Conservation (phyloP, 2,329 filamentous ascomycete genomes). For the Apiospora malaysiana region DNA sequence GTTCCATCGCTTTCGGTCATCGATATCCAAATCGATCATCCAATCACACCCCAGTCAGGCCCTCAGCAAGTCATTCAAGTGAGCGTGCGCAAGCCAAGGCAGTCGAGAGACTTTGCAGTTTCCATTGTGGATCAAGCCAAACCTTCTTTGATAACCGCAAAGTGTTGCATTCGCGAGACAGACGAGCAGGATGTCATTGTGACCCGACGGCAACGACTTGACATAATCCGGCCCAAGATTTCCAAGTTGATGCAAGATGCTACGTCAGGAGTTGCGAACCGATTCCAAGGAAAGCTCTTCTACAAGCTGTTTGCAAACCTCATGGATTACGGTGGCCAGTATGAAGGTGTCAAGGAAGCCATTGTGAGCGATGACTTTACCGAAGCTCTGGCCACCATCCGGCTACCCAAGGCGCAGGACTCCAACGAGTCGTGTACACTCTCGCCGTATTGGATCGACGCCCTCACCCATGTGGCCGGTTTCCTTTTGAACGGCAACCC, state of each 20-base stretch:
- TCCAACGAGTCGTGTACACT: not conserved
- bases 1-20: not conserved
- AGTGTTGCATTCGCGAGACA: not conserved
- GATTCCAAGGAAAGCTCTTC: not conserved
- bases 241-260: not conserved
- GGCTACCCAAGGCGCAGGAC: conserved; percentile 22
- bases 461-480: conserved; percentile 21
- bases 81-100: not conserved
- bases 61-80: not conserved
- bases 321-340: conserved; percentile 22
- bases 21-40: not conserved
- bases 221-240: not conserved
- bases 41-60: not conserved
- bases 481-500: conserved; percentile 22
- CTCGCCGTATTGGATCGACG: conserved; percentile 19
- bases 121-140: not conserved
- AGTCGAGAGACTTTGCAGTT: not conserved
- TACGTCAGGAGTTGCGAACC: not conserved
- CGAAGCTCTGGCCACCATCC: conserved; percentile 34
- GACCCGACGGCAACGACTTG: not conserved
- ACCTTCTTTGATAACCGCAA: not conserved
- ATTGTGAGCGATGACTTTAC: conserved; percentile 30
- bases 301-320: not conserved
- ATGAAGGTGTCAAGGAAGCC: conserved; percentile 37
- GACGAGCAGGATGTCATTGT: not conserved